A percentile compares a stretch with the other conserved stretches of the same genome.
These are phyloP conservation scores for Gossypium bickii DNA, from an alignment of 345 rosid genomes.

Conservation along the genomic window DNA sequence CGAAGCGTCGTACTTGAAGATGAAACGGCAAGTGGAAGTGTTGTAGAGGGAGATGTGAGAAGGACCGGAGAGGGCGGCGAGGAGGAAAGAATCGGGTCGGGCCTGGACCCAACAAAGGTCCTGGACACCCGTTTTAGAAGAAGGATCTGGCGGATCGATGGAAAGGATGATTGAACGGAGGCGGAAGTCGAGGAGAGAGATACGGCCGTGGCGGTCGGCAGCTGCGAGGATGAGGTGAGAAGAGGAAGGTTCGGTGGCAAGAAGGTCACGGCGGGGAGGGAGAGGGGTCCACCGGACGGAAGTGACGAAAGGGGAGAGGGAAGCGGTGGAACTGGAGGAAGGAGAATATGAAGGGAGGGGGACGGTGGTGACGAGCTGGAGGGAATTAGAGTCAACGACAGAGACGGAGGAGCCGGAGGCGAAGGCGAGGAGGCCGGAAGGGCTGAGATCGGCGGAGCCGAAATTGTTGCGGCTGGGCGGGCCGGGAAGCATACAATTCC, in stretches of 20 bases:
- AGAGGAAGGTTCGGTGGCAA: conserved; percentile 70
- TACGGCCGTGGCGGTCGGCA: conserved; percentile 88
- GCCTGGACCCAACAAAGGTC: conserved; percentile 83
- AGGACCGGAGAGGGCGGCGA: conserved; percentile 72
- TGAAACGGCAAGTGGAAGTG: conserved; percentile 35
- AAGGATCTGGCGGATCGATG: conserved; percentile 49
- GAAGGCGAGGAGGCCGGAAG: conserved; percentile 77
- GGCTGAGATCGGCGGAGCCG: conserved; percentile 71
- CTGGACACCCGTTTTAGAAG: conserved; percentile 67
- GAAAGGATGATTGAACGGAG: conserved; percentile 59
- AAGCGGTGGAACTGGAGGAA: conserved; percentile 33
- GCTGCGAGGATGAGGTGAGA: conserved; percentile 81
- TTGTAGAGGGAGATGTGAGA: conserved; percentile 62
- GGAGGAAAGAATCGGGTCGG: conserved; percentile 47
- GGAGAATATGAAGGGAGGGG: conserved; percentile 66
- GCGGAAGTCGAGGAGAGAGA: conserved; percentile 74
- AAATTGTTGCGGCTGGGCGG: conserved; percentile 94
- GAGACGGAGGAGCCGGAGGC: conserved; percentile 80
- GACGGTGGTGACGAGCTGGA: conserved; percentile 72
- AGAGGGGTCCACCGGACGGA: conserved; percentile 79
- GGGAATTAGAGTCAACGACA: conserved; percentile 72
- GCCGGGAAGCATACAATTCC: conserved; percentile 82
- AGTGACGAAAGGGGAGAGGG: conserved; percentile 77
- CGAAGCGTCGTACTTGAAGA: conserved; percentile 79
- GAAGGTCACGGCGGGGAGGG: conserved; percentile 66